These are phyloP conservation scores for Puccinia horiana DNA, from an alignment of 1,284 basidiomycete species.

Conservation along the genomic window DNA sequence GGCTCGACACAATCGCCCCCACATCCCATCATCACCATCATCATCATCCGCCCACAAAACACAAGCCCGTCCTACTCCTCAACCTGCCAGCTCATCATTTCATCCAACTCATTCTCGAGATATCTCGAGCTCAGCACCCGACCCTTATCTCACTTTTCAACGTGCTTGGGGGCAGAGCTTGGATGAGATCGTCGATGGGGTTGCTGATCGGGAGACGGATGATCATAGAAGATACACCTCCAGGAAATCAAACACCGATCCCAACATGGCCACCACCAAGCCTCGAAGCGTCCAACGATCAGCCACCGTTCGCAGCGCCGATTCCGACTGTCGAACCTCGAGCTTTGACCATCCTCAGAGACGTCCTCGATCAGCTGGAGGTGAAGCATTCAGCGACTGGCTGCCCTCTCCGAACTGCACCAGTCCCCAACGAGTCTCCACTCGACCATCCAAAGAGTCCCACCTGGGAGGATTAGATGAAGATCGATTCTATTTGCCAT, in stretches of 20 bases:
- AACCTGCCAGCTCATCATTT: not conserved
- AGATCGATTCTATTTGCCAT: not conserved
- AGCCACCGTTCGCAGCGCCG: conserved; percentile 22
- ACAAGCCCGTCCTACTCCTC: not conserved
- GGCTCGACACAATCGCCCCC: not conserved
- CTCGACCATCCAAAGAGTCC: not conserved
- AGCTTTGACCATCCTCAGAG: not conserved
- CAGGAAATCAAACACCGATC: conserved; percentile 22
- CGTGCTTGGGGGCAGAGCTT: conserved; percentile 25
- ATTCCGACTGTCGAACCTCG: conserved; percentile 10
- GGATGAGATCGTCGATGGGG: conserved; percentile 26
- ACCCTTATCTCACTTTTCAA: conserved; percentile 33
- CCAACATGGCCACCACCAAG: not conserved
- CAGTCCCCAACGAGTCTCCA: not conserved
- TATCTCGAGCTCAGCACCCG: conserved; percentile 9
- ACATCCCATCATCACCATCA: not conserved
- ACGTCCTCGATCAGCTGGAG: conserved; percentile 5
- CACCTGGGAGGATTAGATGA: not conserved
- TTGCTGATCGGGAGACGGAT: not conserved
- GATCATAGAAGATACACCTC: not conserved
- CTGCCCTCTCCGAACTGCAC: not conserved
- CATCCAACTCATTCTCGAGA: not conserved
- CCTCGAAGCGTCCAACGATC: conserved; percentile 24
- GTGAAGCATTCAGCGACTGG: not conserved
- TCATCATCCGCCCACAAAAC: not conserved